Evolutionary conservation across 176 grass and related monocot genomes (phyloP), one percentile per base, ranked within the genome.

Genomic region (Rhynchospora pubera): DNA sequence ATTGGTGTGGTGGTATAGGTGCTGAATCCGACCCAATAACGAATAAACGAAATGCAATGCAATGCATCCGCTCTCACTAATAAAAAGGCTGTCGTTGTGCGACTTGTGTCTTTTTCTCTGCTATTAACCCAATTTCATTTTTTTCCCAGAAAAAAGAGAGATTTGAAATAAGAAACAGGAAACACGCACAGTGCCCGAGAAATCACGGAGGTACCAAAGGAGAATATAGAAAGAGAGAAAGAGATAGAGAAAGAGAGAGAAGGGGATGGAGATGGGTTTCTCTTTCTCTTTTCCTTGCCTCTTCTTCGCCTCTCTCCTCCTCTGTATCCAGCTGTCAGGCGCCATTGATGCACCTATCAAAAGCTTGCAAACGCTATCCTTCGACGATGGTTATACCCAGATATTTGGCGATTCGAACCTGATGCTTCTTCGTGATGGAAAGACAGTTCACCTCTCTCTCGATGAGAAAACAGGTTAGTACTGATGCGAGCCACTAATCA

Each of bases 401-500:
- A 86, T 97, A 48, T 97, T 97, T 50, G 91, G 94, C 62, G 91
- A 87, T 78, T 42, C 19, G 79, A 97, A 97, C 84, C 87, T 97
- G 76, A 91, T 87, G 66, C 88, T 97, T n/a, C 91, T 75, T 81
- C 79, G 77, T 59, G 80, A 89, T 58, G 91, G 91, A 55, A 62
- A 83, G 57, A 88, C 78, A 23, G 87, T 97, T 64, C 89, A 87
- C 86, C 80, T 97, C 71, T 79, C 91, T 53, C 91, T 97, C 76
- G 94, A 97, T 77, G 65, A 92, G 84, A 63, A 86, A 78, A 92
- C 91, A 15, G 94, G 94, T n/a, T n/a, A n/a, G n/a, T 97, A 57
- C 18, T 59, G 24, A 45, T 39, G 34, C 4, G 34, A 39, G 68
- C 5, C 11, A 19, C 10, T 69, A 13, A 18, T 22, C 19, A 18